A percentile compares a stretch with the other conserved stretches of the same genome.
Evolutionary conservation across 2,329 filamentous ascomycete genomes (phyloP).

Genomic region (Ophiostoma himal-ulmi): DNA sequence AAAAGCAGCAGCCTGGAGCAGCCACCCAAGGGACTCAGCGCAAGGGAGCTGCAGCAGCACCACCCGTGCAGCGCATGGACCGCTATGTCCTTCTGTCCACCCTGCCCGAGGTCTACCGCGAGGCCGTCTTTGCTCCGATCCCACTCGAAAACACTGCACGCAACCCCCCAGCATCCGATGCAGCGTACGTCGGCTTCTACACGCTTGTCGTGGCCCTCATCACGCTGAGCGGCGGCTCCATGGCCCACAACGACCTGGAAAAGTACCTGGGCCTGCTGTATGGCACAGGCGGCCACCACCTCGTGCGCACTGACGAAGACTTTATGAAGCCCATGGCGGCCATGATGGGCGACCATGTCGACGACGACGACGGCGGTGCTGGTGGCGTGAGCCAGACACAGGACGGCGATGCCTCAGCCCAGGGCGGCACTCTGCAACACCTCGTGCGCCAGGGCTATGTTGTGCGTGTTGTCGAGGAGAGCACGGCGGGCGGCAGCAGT

Average conservation of each 20-base stretch:
- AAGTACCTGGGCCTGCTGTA: constrained; percentile 45
- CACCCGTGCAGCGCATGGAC: constrained; percentile 42
- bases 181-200: constrained; percentile 75
- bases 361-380: constrained; percentile 24
- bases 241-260: constrained; percentile 73
- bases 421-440: constrained; percentile 38
- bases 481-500: neutral
- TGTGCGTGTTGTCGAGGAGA: constrained; percentile 64
- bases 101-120: constrained; percentile 62
- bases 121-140: constrained; percentile 29
- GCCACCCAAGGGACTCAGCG: neutral
- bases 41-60: constrained; percentile 25
- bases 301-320: constrained; percentile 51
- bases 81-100: constrained; percentile 72
- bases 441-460: constrained; percentile 82
- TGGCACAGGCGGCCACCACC: constrained; percentile 34
- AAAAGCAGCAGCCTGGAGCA: constrained; percentile 11
- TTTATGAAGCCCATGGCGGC: constrained; percentile 50
- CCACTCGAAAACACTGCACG: constrained; percentile 52
- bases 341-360: constrained; percentile 26
- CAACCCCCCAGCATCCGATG: constrained; percentile 55
- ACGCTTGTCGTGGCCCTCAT: constrained; percentile 75
- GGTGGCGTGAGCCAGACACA: neutral
- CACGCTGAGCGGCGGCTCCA: constrained; percentile 61
- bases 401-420: neutral